Evolutionary conservation across 2,329 filamentous ascomycete species (phyloP), one percentile per base, ranked within the genome.

Genomic region (Botrytis medusae): DNA sequence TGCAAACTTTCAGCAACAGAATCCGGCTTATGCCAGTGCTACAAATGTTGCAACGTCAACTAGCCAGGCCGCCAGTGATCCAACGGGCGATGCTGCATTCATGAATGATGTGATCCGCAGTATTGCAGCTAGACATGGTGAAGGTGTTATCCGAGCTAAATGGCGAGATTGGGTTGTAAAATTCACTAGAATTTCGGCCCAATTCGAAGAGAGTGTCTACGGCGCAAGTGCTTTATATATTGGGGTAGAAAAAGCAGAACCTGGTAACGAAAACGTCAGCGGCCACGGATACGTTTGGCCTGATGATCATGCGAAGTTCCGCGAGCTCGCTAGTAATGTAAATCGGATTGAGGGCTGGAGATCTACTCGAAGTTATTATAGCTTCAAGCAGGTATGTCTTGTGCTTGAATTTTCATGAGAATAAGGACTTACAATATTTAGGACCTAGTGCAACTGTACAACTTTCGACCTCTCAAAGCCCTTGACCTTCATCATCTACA

Each of bases 211-310:
- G 83, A 92, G 89, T 51, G 96, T 99, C 6, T 99, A 97, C 79
- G 97, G 96, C 42, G 94, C 94, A 20, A 97, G 93, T 74, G 94
- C 95, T 48, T 86, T 99, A 48, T 93, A 95, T 80, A 93, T 97
- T 74, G 93, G 93, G 8, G 89, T 91, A 20, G 92, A 93, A 77
- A 93, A 95, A 79, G 86, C 87, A 59, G 89, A 91, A 57, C 83
- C 86, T 74, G 84, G 84, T 54, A 84, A 87, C 6, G 86, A 87
- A 5, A 87, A 87, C 7, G 86, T 93, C 20, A 88, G 88, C 20
- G 95, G 95, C 0, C 96, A 98, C 81, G 96, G 96, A 59, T 98
- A 97, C 81, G 95, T 99, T 48, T 99, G 96, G 96, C 84, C 92
- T 4, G 93, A 97, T 78, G 94, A 98, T 72, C 85, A 86, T 59